Conservation (phyloP, 2,329 filamentous ascomycete genomes). For the Chaetomium strumarium region DNA sequence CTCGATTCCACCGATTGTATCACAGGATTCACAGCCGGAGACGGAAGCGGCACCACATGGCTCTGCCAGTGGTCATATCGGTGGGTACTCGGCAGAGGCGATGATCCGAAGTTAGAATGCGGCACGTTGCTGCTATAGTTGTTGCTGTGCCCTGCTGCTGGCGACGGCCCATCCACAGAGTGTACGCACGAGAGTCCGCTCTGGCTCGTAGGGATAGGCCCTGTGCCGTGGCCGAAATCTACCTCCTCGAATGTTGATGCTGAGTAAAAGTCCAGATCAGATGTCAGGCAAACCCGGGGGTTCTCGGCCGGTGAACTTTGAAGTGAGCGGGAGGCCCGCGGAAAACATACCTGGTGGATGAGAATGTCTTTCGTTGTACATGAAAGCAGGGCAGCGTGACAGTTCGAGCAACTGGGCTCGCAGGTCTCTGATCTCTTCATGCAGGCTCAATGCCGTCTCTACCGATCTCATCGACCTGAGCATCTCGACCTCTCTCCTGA, state of each 20-base stretch:
- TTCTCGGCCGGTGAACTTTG: no score
- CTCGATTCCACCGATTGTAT: slow-evolving; percentile 8
- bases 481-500: slow-evolving; percentile 71
- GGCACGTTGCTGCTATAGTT: slow-evolving; percentile 28
- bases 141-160: slow-evolving; percentile 30
- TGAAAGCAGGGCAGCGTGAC: slow-evolving; percentile 36
- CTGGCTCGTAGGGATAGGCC: no score
- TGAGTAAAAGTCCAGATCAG: neutral
- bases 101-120: slow-evolving; percentile 4
- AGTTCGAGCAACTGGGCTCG: slow-evolving; percentile 47
- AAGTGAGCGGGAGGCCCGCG: no score
- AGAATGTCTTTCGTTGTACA: slow-evolving; percentile 37
- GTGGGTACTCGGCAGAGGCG: neutral
- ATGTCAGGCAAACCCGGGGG: no score
- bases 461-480: slow-evolving; percentile 50
- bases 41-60: slow-evolving; percentile 9
- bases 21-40: neutral
- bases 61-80: slow-evolving; percentile 13
- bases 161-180: slow-evolving; percentile 33
- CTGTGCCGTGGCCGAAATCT: no score
- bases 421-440: slow-evolving; percentile 47
- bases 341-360: slow-evolving; percentile 37
- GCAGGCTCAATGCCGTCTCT: slow-evolving; percentile 46
- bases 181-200: no score
- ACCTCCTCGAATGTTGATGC: neutral